phyloP scores from a whole-genome alignment of 2,329 filamentous ascomycete species.

The Triangularia verruculosa region DNA sequence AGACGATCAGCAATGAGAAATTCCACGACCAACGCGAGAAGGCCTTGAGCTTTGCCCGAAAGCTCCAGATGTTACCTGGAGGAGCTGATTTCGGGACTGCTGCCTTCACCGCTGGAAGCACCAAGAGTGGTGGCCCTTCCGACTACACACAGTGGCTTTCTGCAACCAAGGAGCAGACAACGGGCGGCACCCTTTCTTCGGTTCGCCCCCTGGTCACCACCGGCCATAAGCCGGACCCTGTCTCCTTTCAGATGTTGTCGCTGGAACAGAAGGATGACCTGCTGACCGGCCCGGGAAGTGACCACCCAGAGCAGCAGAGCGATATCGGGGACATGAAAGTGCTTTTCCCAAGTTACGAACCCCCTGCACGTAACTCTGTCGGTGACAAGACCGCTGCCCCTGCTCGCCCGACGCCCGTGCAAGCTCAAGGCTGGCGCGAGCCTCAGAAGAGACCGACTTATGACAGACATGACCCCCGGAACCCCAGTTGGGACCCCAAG shows the following conservation, averaged over 20 bases:
- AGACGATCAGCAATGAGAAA: constrained; percentile 32
- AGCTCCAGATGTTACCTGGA: constrained; percentile 15
- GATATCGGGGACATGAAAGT: not conserved
- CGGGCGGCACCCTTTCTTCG: not conserved
- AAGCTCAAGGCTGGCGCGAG: constrained; percentile 15
- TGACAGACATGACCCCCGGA: constrained; percentile 42
- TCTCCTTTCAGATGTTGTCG: constrained; percentile 8
- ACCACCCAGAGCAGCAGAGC: not conserved
- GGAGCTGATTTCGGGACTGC: not conserved
- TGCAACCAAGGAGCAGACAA: not conserved
- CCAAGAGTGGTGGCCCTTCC: not conserved
- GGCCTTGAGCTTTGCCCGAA: constrained; percentile 20
- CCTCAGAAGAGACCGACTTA: not conserved
- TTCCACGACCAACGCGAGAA: constrained; percentile 36
- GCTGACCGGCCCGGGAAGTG: not conserved
- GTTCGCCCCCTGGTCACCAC: constrained; percentile 3
- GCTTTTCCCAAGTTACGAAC: not conserved
- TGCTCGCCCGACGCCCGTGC: constrained; percentile 22
- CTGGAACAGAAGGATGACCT: not conserved
- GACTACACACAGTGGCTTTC: constrained; percentile 17
- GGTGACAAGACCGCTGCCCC: constrained; percentile 16
- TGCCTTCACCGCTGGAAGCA: not conserved
- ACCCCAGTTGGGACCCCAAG: constrained; percentile 45
- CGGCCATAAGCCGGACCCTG: constrained; percentile 3
- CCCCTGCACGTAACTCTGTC: not conserved